A percentile compares a stretch with the other conserved stretches of the same genome.
phyloP scores from a whole-genome alignment of 306 rosid species.

The Hippophae gyantsensis region DNA sequence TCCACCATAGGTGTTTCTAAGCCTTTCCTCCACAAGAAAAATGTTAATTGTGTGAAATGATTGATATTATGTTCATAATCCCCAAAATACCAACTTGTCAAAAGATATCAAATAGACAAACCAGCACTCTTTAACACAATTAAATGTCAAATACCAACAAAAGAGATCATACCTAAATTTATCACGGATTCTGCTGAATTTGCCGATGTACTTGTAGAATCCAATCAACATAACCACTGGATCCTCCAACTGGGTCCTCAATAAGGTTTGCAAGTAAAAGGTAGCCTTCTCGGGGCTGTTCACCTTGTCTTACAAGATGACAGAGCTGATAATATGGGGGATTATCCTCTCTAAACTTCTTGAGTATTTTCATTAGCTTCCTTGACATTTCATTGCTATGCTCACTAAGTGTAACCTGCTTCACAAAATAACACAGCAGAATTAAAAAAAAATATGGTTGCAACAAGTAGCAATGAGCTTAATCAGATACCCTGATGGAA shows the following conservation, averaged over 20 bases:
- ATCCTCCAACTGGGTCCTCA: conserved; percentile 86
- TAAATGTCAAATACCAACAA: background rate
- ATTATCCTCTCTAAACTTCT: conserved; percentile 58
- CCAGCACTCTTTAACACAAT: background rate
- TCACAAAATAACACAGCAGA: conserved; percentile 17
- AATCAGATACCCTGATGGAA: background rate
- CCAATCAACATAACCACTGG: conserved; percentile 83
- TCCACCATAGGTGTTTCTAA: too few relatives aligned
- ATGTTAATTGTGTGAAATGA: too few relatives aligned
- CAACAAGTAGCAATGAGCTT: background rate
- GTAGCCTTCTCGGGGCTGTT: conserved; percentile 89
- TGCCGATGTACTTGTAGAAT: conserved; percentile 76
- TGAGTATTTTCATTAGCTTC: conserved; percentile 52
- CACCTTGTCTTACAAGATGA: conserved; percentile 96
- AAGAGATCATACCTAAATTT: conserved; percentile 33
- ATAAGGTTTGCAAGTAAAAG: conserved; percentile 75
- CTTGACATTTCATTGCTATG: conserved; percentile 73
- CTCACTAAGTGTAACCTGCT: conserved; percentile 53
- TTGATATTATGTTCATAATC: too few relatives aligned
- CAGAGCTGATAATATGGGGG: conserved; percentile 52
- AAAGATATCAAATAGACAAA: too few relatives aligned
- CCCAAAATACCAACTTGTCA: too few relatives aligned
- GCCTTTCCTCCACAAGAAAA: too few relatives aligned
- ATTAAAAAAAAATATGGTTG: background rate
- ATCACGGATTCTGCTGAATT: conserved; percentile 73